These are phyloP conservation scores for Nymphaea thermarum DNA, from an alignment of 164 flowering plant genomes.

Conservation along the genomic window DNA sequence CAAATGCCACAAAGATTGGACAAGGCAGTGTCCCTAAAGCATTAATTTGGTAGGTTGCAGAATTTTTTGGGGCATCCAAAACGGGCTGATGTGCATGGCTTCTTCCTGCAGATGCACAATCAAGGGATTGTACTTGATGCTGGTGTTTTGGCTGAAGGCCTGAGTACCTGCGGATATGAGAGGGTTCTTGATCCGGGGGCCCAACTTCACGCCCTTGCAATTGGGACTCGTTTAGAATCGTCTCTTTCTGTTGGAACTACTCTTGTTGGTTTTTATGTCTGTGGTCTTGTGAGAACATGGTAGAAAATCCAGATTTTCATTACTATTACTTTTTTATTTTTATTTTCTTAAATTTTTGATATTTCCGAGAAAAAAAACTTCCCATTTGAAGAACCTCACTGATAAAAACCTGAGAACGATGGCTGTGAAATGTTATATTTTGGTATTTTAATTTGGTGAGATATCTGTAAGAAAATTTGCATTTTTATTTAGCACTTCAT, in stretches of 20 bases:
- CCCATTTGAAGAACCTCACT: too few relatives aligned
- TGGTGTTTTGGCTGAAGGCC: slow-evolving; percentile 22
- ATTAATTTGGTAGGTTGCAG: slow-evolving; percentile 2
- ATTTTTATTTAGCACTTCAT: too few relatives aligned
- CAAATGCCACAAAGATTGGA: background rate
- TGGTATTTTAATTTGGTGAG: too few relatives aligned
- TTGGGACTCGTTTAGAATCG: slow-evolving; percentile 28
- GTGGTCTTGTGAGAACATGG: too few relatives aligned
- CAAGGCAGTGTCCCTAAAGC: background rate
- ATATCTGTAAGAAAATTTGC: too few relatives aligned
- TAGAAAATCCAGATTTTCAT: too few relatives aligned
- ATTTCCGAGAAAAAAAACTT: too few relatives aligned
- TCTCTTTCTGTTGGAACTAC: slow-evolving; percentile 50
- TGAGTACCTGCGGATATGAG: slow-evolving; percentile 29
- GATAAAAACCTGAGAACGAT: too few relatives aligned
- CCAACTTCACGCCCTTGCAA: slow-evolving; percentile 36
- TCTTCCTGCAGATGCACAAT: slow-evolving; percentile 7
- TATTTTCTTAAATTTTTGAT: too few relatives aligned
- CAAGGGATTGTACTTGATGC: slow-evolving; percentile 16
- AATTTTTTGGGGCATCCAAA: too few relatives aligned
- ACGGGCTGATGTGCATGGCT: slow-evolving; percentile 3
- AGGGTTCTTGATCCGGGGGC: slow-evolving; percentile 19
- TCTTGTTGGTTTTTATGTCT: slow-evolving; percentile 30
- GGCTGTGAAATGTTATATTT: too few relatives aligned
- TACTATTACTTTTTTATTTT: too few relatives aligned